phyloP scores from a whole-genome alignment of 2,329 filamentous ascomycete genomes.

The Phialophora tarda region DNA sequence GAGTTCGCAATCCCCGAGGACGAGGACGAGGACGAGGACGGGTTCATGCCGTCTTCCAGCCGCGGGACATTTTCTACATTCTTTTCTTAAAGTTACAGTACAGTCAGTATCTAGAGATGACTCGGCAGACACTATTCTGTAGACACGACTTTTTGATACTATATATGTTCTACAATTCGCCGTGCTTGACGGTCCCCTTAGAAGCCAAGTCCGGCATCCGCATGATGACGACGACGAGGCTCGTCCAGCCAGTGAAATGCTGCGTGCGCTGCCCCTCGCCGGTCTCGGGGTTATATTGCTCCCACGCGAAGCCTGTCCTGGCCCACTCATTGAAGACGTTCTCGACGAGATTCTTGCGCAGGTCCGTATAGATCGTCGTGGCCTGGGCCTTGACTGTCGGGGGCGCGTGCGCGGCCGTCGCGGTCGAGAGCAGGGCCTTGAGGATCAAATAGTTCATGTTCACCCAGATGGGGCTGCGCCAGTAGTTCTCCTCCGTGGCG shows the following conservation, averaged over 20 bases:
- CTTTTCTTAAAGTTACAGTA: no score
- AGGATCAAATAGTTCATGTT: slow-evolving; percentile 93
- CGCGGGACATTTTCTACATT: no score
- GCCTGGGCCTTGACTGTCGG: slow-evolving; percentile 56
- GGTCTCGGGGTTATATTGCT: slow-evolving; percentile 95
- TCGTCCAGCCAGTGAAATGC: slow-evolving; percentile 99
- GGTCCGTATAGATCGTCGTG: slow-evolving; percentile 72
- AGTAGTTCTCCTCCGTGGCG: slow-evolving; percentile 94
- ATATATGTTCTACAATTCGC: background rate
- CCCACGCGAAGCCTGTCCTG: slow-evolving; percentile 95
- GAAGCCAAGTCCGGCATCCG: slow-evolving; percentile 74
- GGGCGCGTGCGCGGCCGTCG: slow-evolving; percentile 28
- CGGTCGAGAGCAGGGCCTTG: slow-evolving; percentile 70
- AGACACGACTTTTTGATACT: no score
- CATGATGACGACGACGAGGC: slow-evolving; percentile 96
- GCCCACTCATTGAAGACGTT: slow-evolving; percentile 89
- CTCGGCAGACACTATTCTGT: no score
- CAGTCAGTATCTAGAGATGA: no score
- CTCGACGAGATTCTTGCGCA: slow-evolving; percentile 83
- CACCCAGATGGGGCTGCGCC: slow-evolving; percentile 93
- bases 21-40: no score
- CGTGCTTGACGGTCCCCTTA: background rate
- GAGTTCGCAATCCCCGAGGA: no score
- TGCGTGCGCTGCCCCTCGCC: slow-evolving; percentile 93
- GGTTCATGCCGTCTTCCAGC: no score